Conservation (phyloP, 2,329 filamentous ascomycete genomes). For the Atkinsonella hypoxylon region DNA sequence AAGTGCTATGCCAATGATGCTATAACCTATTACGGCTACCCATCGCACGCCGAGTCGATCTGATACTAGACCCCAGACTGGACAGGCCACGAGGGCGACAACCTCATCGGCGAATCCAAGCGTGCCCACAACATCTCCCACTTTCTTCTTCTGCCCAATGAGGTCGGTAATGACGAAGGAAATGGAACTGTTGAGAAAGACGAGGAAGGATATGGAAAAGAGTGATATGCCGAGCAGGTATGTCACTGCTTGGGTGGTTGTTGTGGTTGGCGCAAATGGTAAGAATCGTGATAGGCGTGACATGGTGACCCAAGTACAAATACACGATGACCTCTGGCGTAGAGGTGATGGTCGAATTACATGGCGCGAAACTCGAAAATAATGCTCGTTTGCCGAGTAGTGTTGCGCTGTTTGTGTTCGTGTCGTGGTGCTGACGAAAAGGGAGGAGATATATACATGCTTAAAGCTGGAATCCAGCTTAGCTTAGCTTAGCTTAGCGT, state of each 20-base stretch:
- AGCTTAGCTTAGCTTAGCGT: background rate
- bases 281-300: slow-evolving; percentile 31
- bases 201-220: slow-evolving; percentile 80
- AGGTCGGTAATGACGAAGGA: slow-evolving; percentile 79
- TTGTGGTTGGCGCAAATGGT: slow-evolving; percentile 49
- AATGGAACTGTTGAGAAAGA: slow-evolving; percentile 76
- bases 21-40: slow-evolving; percentile 67
- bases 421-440: background rate
- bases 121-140: slow-evolving; percentile 73
- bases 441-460: background rate
- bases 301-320: slow-evolving; percentile 14
- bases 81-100: slow-evolving; percentile 69
- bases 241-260: slow-evolving; percentile 50
- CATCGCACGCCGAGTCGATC: slow-evolving; percentile 65
- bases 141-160: slow-evolving; percentile 58
- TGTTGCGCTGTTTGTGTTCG: background rate
- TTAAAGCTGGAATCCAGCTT: background rate
- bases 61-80: slow-evolving; percentile 65
- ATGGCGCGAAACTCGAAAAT: slow-evolving; percentile 3
- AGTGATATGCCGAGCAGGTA: slow-evolving; percentile 75
- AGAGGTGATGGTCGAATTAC: slow-evolving; percentile 7
- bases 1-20: slow-evolving; percentile 66
- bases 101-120: slow-evolving; percentile 78
- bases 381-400: background rate
- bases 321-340: slow-evolving; percentile 2